Conservation (phyloP, 805 yeast species). For the Kodamaea nitidulidarum region DNA sequence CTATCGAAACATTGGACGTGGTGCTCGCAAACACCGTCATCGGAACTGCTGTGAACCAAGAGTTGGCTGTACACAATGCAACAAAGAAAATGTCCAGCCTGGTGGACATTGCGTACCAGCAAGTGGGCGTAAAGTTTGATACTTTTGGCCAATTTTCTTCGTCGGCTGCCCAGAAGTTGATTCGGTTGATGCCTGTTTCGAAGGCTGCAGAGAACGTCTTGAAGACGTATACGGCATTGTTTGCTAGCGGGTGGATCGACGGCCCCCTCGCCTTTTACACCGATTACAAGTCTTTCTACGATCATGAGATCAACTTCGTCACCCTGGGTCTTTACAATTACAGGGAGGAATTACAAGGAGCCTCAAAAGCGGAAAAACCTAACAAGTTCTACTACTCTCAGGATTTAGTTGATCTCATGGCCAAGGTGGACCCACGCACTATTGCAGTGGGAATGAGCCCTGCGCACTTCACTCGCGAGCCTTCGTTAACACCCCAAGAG, state of each 20-base stretch:
- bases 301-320: conserved; percentile 3
- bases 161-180: not conserved
- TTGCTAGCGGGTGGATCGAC: conserved; percentile 9
- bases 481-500: not conserved
- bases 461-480: conserved; percentile 6
- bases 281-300: not conserved
- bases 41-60: not conserved
- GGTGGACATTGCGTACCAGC: not conserved
- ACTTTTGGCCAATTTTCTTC: not conserved
- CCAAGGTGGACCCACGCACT: not conserved
- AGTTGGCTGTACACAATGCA: conserved; percentile 2
- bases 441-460: conserved; percentile 7
- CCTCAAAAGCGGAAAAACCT: not conserved
- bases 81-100: not conserved
- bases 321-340: conserved; percentile 6
- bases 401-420: not conserved
- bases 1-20: conserved; percentile 9
- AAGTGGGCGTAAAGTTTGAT: not conserved
- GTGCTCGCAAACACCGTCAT: conserved; percentile 11
- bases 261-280: not conserved
- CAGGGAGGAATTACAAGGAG: conserved; percentile 3
- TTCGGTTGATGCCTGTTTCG: not conserved
- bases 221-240: conserved; percentile 5
- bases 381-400: not conserved
- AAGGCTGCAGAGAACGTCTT: not conserved